Evolutionary conservation across 2,329 filamentous ascomycete species (phyloP).

Genomic region (Dissoconium aciculare): DNA sequence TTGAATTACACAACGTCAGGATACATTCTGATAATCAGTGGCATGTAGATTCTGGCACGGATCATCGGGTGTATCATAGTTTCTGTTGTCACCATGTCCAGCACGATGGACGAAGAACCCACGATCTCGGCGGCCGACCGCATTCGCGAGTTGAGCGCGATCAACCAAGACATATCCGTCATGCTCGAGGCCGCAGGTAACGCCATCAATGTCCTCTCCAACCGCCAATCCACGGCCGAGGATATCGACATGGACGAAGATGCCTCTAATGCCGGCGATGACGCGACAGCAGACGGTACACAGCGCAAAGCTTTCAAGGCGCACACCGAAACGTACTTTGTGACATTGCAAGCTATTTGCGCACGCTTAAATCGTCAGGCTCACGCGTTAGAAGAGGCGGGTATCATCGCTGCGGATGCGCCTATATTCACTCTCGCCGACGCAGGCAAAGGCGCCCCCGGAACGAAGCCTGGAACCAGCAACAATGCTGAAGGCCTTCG

Average conservation of each 20-base stretch:
- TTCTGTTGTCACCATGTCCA: no score
- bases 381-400: slow-evolving; percentile 66
- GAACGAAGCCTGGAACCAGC: slow-evolving; percentile 17
- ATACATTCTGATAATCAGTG: no score
- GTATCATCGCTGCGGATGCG: slow-evolving; percentile 45
- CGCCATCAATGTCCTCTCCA: slow-evolving; percentile 49
- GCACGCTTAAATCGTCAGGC: slow-evolving; percentile 62
- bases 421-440: not conserved
- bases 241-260: slow-evolving; percentile 15
- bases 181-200: slow-evolving; percentile 45
- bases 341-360: slow-evolving; percentile 57
- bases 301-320: slow-evolving; percentile 46
- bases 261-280: no score
- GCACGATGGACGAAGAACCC: slow-evolving; percentile 1
- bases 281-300: slow-evolving; percentile 36
- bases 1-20: no score
- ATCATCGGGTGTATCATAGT: no score
- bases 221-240: slow-evolving; percentile 23
- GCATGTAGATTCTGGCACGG: no score
- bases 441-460: not conserved
- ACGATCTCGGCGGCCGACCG: slow-evolving; percentile 55
- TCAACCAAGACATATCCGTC: slow-evolving; percentile 47
- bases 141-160: slow-evolving; percentile 63
- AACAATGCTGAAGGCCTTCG: slow-evolving; percentile 13
- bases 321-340: slow-evolving; percentile 47